Conservation (phyloP, 441 rosid species). For the Croton setiger region DNA sequence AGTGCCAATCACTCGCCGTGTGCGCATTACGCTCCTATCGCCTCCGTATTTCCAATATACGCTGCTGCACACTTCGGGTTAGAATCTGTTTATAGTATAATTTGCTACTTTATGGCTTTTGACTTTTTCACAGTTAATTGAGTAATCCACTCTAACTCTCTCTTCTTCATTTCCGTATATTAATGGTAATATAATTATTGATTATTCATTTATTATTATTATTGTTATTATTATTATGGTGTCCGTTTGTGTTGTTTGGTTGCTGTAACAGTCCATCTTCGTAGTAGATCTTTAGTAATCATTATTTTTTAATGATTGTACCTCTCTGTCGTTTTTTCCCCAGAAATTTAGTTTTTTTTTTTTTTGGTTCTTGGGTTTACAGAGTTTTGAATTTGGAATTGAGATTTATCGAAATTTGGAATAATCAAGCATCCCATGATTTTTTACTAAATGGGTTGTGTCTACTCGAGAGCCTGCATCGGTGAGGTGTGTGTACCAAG, state of each 20-base stretch:
- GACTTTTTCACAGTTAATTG: conserved; percentile 3
- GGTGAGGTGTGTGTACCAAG: conserved; percentile 85
- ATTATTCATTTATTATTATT: background rate
- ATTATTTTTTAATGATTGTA: background rate
- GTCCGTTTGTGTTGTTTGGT: background rate
- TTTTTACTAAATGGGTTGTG: conserved; percentile 73
- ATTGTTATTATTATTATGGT: background rate
- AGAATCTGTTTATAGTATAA: background rate
- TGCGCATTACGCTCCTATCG: conserved; percentile 13
- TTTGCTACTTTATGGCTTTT: background rate
- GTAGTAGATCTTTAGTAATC: conserved; percentile 16
- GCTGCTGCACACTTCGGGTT: background rate
- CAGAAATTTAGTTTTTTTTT: background rate
- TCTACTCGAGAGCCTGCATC: conserved; percentile 89
- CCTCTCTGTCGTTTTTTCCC: background rate
- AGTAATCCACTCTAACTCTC: background rate
- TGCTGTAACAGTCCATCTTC: conserved; percentile 19
- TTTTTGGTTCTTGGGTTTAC: background rate
- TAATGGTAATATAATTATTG: background rate
- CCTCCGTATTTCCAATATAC: background rate
- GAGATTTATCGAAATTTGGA: background rate
- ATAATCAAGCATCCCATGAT: conserved; percentile 2
- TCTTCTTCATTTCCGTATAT: background rate
- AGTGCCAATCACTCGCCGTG: background rate
- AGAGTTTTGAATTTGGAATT: background rate